phyloP scores from a whole-genome alignment of 352 stramenopile species.

The Pythium rishiriense region DNA sequence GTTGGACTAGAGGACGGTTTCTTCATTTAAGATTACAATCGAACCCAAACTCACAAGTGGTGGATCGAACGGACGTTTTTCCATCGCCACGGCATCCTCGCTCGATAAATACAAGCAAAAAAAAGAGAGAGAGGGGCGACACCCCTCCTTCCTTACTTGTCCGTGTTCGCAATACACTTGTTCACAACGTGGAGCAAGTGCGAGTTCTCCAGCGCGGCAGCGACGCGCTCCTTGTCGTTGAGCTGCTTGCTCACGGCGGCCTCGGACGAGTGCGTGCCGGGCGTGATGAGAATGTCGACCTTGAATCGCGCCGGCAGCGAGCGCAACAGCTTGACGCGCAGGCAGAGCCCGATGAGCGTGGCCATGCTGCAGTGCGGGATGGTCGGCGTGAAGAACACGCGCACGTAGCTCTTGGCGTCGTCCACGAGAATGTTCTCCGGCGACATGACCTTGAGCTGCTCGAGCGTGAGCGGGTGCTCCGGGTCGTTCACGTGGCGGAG shows the following conservation, averaged over 20 bases:
- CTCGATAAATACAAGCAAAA: slow-evolving; percentile 22
- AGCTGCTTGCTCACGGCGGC: slow-evolving; percentile 97
- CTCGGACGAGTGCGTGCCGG: slow-evolving; percentile 94
- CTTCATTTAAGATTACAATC: slow-evolving; percentile 20
- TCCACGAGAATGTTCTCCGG: slow-evolving; percentile 90
- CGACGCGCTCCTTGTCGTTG: slow-evolving; percentile 96
- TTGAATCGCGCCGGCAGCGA: slow-evolving; percentile 94
- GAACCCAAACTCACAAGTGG: background rate
- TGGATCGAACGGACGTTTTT: background rate
- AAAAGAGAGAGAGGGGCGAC: background rate
- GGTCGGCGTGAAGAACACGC: slow-evolving; percentile 92
- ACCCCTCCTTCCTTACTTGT: slow-evolving; percentile 52
- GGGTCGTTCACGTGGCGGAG: slow-evolving; percentile 92
- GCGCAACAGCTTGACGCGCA: slow-evolving; percentile 95
- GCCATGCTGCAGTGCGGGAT: slow-evolving; percentile 98
- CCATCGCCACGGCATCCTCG: too few relatives aligned
- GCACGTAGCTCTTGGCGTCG: slow-evolving; percentile 74
- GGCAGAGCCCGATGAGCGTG: slow-evolving; percentile 95
- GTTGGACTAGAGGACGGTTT: slow-evolving; percentile 14
- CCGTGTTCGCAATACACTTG: slow-evolving; percentile 93
- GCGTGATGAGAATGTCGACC: slow-evolving; percentile 92
- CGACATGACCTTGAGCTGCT: slow-evolving; percentile 93
- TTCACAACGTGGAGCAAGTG: slow-evolving; percentile 96
- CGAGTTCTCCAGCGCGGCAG: slow-evolving; percentile 95
- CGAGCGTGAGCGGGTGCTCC: slow-evolving; percentile 92